phyloP scores from a whole-genome alignment of 2,329 filamentous ascomycete species.

The Hysterium pulicare region DNA sequence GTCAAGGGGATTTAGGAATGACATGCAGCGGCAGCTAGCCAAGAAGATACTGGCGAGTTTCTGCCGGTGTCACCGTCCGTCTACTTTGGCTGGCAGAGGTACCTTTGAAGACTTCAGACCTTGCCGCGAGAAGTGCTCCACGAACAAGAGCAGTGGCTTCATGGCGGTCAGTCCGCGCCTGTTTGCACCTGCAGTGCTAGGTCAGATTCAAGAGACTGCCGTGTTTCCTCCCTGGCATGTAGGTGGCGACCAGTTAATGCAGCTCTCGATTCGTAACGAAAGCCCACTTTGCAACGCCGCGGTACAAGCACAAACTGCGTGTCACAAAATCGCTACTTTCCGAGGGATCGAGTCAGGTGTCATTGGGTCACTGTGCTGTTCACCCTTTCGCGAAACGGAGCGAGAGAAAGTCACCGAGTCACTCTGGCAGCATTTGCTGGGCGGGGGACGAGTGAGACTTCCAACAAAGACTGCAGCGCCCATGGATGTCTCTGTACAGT shows the following conservation, averaged over 20 bases:
- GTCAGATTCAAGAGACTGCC: slow-evolving; percentile 15
- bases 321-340: slow-evolving; percentile 3
- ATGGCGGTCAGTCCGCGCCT: slow-evolving; percentile 5
- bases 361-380: not conserved
- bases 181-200: slow-evolving; percentile 13
- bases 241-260: slow-evolving; percentile 2
- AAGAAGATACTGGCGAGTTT: slow-evolving; percentile 2
- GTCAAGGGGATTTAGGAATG: slow-evolving; percentile 7
- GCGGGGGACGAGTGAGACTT: slow-evolving; percentile 7
- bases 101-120: slow-evolving; percentile 1
- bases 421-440: not conserved
- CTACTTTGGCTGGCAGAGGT: slow-evolving; percentile 13
- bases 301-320: not conserved
- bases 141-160: not conserved
- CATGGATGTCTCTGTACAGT: not conserved
- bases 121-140: slow-evolving; percentile 8
- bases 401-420: slow-evolving; percentile 6
- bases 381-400: slow-evolving; percentile 13
- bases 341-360: slow-evolving; percentile 2
- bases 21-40: slow-evolving; percentile 6
- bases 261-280: not conserved
- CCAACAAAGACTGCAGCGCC: slow-evolving; percentile 1
- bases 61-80: slow-evolving; percentile 8
- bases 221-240: slow-evolving; percentile 17
- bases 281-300: not conserved